Base-by-base conservation (phyloP, 164 flowering plant genomes). In the Chimonanthus salicifolius region DNA sequence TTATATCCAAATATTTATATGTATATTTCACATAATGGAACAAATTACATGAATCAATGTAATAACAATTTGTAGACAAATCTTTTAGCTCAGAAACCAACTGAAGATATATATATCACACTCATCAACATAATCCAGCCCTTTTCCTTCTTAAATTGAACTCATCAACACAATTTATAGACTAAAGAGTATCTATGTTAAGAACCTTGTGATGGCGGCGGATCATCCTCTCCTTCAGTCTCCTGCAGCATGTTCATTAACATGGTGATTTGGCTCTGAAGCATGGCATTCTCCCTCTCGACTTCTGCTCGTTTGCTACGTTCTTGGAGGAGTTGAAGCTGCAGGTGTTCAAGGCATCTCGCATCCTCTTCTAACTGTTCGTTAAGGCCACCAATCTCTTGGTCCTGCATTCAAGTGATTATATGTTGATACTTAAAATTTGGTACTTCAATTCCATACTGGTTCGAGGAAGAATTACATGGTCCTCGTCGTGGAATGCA, bases 331-430 rank as follows among this genome's bases (percentile, higher is more conserved):
- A 94, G 95, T 79, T 94, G 99, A 63, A 89, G 58, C 60, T 94
- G 99, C 71, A 94, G 77, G 78, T 90, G 97, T 75, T 91, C 94
- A 0, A 94, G 75, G 77, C 84, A 83, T 48, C 83, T 78, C 0
- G 94, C 82, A 75, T 94, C 99, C 80, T 86, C 97, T 62, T 94
- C 97, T 71, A 92, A 71, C 75, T 91, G 97, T 82, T 92, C 97
- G 71, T 88, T 90, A 62, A 94, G 82, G 33, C 97, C 97, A 80
- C 88, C 85, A 8, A 94, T 94, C 77, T 92, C 98, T 64, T 94
- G 77, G 66, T 94, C 98, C 98, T 94, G 85, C 75, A 83, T 62
- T 9, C 64, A 73, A 54, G 69, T 66, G 15, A 47, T 33, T 33
- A 33, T 33, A 33, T 33, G 33, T 33, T 33, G 33, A 33, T 33